Conservation (phyloP, 495 filamentous ascomycete genomes). For the Neurospora sp. region DNA sequence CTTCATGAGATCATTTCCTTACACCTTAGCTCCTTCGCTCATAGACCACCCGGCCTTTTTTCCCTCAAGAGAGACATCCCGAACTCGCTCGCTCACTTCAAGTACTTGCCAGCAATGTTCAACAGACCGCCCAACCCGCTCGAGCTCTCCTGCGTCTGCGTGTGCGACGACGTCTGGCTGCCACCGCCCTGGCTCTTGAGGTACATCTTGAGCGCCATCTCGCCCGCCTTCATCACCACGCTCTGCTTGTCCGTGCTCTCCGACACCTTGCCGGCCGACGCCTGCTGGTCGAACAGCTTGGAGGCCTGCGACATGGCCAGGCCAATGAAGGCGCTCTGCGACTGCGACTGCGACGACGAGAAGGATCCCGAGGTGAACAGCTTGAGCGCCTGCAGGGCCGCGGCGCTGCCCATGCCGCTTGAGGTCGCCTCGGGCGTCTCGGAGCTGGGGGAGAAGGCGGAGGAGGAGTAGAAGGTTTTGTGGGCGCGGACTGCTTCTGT, state of each 20-base stretch:
- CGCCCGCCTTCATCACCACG: slow-evolving; percentile 41
- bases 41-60: background rate
- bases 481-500: slow-evolving; percentile 44
- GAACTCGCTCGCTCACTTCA: background rate
- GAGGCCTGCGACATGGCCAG: slow-evolving; percentile 44
- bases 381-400: slow-evolving; percentile 61
- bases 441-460: background rate
- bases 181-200: slow-evolving; percentile 34
- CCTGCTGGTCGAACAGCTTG: slow-evolving; percentile 44
- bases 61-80: background rate
- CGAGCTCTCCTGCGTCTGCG: slow-evolving; percentile 4
- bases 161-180: background rate
- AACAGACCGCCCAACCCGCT: slow-evolving; percentile 9
- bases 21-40: background rate
- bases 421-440: slow-evolving; percentile 23
- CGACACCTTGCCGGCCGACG: slow-evolving; percentile 35
- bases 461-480: slow-evolving; percentile 38
- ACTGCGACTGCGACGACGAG: slow-evolving; percentile 15
- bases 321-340: slow-evolving; percentile 38
- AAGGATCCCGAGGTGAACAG: slow-evolving; percentile 42
- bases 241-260: slow-evolving; percentile 39
- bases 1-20: background rate
- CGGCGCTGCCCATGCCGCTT: slow-evolving; percentile 44
- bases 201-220: slow-evolving; percentile 48
- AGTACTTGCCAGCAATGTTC: slow-evolving; percentile 11